Conservation (phyloP, 441 rosid genomes). For the Daphne laureola region DNA sequence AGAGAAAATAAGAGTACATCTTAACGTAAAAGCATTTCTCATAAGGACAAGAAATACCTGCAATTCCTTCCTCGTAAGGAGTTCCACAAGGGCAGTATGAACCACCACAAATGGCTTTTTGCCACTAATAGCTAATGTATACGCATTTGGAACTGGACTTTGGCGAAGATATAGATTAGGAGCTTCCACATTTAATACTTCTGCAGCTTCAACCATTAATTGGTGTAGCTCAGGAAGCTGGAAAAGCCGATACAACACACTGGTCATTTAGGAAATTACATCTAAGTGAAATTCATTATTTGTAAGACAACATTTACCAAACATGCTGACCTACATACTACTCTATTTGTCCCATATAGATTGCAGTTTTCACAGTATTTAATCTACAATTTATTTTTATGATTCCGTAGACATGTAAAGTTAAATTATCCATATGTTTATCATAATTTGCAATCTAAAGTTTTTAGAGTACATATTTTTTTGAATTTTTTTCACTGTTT, state of each 20-base stretch:
- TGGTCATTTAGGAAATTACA: conserved; percentile 4
- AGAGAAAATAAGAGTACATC: no score
- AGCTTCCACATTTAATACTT: conserved; percentile 65
- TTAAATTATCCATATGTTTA: no score
- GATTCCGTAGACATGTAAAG: no score
- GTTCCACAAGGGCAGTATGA: conserved; percentile 91
- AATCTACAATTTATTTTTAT: no score
- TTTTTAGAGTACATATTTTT: no score
- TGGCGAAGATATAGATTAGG: conserved; percentile 92
- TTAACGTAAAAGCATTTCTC: no score
- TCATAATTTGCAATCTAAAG: no score
- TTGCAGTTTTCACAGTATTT: no score
- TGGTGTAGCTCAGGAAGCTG: conserved; percentile 88
- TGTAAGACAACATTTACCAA: no score
- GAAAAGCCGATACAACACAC: conserved; percentile 6
- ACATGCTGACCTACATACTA: no score
- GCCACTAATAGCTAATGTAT: conserved; percentile 81
- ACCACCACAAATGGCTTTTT: conserved; percentile 88
- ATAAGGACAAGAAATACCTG: conserved; percentile 46
- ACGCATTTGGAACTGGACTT: conserved; percentile 89
- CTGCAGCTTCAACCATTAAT: conserved; percentile 79
- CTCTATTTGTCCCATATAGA: no score
- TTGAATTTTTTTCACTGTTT: no score
- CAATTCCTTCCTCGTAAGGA: conserved; percentile 68
- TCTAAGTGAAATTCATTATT: not conserved